A percentile compares a stretch with the other conserved stretches of the same genome.
phyloP scores from a whole-genome alignment of 768 basidiomycete genomes.

The Lentinula raphanica region DNA sequence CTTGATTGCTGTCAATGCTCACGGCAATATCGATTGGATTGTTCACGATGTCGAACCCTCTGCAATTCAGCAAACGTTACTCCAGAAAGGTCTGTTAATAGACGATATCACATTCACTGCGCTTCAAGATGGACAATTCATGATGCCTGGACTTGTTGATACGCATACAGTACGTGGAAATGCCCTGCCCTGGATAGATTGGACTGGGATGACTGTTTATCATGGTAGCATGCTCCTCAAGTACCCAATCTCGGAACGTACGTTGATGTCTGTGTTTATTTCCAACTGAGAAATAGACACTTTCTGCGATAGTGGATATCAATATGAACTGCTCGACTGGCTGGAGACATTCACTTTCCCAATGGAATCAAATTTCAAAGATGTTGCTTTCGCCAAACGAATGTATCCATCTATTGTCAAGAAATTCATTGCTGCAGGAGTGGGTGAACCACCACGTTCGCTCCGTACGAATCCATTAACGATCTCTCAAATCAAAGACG shows the following conservation, averaged over 20 bases:
- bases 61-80: constrained; percentile 44
- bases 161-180: constrained; percentile 75
- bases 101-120: constrained; percentile 29
- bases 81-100: constrained; percentile 43
- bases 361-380: constrained; percentile 69
- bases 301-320: constrained; percentile 43
- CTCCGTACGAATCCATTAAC: constrained; percentile 4
- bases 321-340: constrained; percentile 89
- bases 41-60: constrained; percentile 49
- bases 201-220: background rate
- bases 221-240: constrained; percentile 70
- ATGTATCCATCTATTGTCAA: constrained; percentile 71
- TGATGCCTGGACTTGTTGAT: constrained; percentile 88
- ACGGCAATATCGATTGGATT: constrained; percentile 69
- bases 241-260: constrained; percentile 64
- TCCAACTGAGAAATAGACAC: background rate
- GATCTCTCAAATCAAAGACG: constrained; percentile 55
- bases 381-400: constrained; percentile 61
- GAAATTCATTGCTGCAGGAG: constrained; percentile 68
- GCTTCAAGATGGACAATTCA: constrained; percentile 54
- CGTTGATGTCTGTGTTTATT: background rate
- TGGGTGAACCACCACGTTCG: constrained; percentile 32
- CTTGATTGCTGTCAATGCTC: constrained; percentile 41
- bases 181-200: background rate
- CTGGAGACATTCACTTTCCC: constrained; percentile 83